A percentile compares a stretch with the other conserved stretches of the same genome.
These are phyloP conservation scores for Fraxinus angustifolia DNA, from an alignment of 305 asterid genomes.

Conservation along the genomic window DNA sequence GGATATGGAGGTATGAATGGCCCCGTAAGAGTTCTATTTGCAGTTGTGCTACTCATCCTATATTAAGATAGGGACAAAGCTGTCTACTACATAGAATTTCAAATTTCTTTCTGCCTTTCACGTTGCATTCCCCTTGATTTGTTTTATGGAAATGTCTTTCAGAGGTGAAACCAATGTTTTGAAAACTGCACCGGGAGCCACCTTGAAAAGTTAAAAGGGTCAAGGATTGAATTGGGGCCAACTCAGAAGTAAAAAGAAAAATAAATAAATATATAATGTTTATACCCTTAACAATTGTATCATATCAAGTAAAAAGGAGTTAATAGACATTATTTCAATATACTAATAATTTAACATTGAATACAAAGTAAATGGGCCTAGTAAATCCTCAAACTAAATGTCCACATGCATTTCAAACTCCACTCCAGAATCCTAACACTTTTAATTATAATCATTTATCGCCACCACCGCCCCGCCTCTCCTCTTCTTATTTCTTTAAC, in stretches of 20 bases:
- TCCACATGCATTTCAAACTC: background rate
- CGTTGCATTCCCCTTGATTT: background rate
- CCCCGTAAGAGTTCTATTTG: slow-evolving; percentile 11
- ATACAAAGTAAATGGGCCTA: background rate
- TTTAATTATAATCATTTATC: background rate
- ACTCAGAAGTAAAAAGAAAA: background rate
- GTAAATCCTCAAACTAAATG: background rate
- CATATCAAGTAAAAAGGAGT: background rate
- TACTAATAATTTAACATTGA: background rate
- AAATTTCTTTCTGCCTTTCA: slow-evolving; percentile 8
- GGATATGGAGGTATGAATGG: slow-evolving; percentile 61
- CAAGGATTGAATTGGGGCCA: background rate
- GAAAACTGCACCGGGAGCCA: background rate
- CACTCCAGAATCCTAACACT: background rate
- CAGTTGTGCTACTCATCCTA: slow-evolving; percentile 14
- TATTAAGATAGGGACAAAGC: background rate
- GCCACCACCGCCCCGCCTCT: background rate
- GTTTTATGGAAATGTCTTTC: background rate
- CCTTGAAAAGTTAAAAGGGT: background rate
- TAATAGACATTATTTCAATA: background rate
- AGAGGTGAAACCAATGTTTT: background rate
- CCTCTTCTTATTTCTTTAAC: background rate
- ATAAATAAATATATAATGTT: background rate
- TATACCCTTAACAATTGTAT: background rate
- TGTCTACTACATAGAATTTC: background rate